Conservation (phyloP, 163 green algal species). For the Chlamydomonas reinhardtii region DNA sequence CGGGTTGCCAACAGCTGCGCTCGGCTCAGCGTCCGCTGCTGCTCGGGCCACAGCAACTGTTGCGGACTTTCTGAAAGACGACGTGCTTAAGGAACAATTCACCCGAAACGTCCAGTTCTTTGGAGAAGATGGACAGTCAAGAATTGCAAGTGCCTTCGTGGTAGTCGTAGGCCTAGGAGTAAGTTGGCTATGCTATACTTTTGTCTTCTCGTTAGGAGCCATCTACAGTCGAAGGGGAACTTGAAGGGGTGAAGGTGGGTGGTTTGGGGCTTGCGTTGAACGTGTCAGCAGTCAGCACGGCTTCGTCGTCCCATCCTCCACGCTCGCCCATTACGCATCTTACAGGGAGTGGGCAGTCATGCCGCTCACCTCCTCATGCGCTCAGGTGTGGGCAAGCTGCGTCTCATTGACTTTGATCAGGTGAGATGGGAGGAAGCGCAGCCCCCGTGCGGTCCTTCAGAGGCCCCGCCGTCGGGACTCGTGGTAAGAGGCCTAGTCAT, state of each 20-base stretch:
- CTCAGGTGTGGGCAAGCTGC: conserved; percentile 89
- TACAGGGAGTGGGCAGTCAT: conserved; percentile 95
- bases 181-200: conserved; percentile 26
- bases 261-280: neutral
- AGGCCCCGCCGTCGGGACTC: no score
- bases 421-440: conserved; percentile 37
- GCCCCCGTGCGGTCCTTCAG: no score
- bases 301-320: neutral
- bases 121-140: conserved; percentile 78
- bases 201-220: no score
- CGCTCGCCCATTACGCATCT: no score
- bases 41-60: neutral
- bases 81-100: conserved; percentile 85
- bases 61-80: conserved; percentile 55
- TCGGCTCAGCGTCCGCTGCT: neutral
- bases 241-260: neutral
- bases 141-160: conserved; percentile 88
- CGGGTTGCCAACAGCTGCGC: no score
- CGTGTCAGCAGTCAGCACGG: neutral
- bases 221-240: no score
- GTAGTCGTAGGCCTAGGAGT: conserved; percentile 96
- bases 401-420: conserved; percentile 98
- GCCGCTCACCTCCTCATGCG: conserved; percentile 93
- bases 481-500: no score
- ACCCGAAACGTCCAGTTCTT: conserved; percentile 97